phyloP scores from a whole-genome alignment of 2,329 filamentous ascomycete genomes.

The Nigrospora sphaerica region DNA sequence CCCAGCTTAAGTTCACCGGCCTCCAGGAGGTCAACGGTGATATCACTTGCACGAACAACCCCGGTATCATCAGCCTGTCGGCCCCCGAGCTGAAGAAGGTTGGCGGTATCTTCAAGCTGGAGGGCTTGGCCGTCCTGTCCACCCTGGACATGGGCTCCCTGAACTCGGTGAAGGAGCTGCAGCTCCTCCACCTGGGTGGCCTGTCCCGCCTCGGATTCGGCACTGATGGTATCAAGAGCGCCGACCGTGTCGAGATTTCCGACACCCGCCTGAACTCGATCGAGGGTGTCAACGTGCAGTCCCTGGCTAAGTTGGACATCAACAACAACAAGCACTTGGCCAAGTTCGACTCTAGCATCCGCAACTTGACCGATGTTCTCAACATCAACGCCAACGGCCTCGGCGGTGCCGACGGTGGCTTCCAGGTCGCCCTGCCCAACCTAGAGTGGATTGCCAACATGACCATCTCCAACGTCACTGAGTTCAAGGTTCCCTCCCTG shows the following conservation, averaged over 20 bases:
- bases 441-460: constrained; percentile 73
- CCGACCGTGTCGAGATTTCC: constrained; percentile 63
- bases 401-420: constrained; percentile 25
- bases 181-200: constrained; percentile 42
- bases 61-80: constrained; percentile 52
- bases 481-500: constrained; percentile 67
- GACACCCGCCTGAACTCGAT: constrained; percentile 81
- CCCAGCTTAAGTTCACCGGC: constrained; percentile 55
- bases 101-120: constrained; percentile 61
- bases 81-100: constrained; percentile 58
- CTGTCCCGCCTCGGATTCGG: constrained; percentile 43
- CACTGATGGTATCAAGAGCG: constrained; percentile 54
- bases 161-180: constrained; percentile 38
- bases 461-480: constrained; percentile 74
- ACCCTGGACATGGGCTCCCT: constrained; percentile 62
- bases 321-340: constrained; percentile 78
- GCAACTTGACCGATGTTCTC: constrained; percentile 64
- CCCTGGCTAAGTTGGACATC: constrained; percentile 69
- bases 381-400: constrained; percentile 75
- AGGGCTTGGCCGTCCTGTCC: constrained; percentile 61
- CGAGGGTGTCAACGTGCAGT: constrained; percentile 70
- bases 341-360: constrained; percentile 68
- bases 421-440: constrained; percentile 69
- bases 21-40: constrained; percentile 45
- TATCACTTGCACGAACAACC: constrained; percentile 54